phyloP scores from a whole-genome alignment of 2,329 filamentous ascomycete genomes.

The Dothistroma septosporum region DNA sequence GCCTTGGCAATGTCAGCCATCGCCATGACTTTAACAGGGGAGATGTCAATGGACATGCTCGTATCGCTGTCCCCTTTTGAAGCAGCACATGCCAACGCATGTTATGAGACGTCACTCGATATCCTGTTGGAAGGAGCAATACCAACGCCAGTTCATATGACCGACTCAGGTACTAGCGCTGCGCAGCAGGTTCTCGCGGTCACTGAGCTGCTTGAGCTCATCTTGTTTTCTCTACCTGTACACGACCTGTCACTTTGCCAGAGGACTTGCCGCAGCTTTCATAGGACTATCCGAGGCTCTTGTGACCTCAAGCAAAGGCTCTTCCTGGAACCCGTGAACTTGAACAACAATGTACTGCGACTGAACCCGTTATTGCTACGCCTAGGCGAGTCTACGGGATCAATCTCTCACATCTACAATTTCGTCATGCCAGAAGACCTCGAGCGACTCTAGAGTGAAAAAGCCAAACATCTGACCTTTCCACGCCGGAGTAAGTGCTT shows the following conservation, averaged over 20 bases:
- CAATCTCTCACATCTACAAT: background rate
- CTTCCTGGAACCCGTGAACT: background rate
- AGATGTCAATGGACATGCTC: too few relatives aligned
- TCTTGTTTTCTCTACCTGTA: slow-evolving; percentile 2
- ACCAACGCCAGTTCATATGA: background rate
- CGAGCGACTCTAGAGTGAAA: background rate
- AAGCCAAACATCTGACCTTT: background rate
- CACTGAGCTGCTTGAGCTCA: slow-evolving; percentile 7
- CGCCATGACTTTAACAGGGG: too few relatives aligned
- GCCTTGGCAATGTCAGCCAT: too few relatives aligned
- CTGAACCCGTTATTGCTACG: background rate
- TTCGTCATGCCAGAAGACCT: background rate
- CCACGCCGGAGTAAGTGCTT: background rate
- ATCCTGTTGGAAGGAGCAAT: background rate
- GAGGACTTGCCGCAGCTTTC: background rate
- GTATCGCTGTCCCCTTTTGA: background rate
- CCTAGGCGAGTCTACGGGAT: too few relatives aligned
- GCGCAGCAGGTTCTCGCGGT: background rate
- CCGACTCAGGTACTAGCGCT: background rate
- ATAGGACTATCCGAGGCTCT: background rate
- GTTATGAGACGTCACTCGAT: background rate
- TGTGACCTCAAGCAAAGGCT: background rate
- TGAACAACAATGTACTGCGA: background rate
- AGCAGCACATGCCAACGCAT: background rate
- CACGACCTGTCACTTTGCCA: background rate